Evolutionary conservation across 441 rosid genomes (phyloP), one percentile per base, ranked within the genome.

Genomic region (Erodium trifolium): DNA sequence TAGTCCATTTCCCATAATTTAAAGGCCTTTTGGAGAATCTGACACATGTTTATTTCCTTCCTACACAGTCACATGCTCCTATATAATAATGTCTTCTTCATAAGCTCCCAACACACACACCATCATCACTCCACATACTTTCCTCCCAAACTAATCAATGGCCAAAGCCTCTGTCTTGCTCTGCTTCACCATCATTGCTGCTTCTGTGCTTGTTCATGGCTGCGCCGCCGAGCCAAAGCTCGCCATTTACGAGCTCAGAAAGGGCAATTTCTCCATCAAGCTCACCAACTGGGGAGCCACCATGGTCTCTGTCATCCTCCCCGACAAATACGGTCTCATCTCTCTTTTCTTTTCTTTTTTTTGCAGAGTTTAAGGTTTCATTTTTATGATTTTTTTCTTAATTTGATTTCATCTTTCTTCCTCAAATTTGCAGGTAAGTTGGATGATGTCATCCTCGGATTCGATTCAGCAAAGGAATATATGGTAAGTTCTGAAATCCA

Each of bases 251-350:
- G 92, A 86, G 79, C 86, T 91, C 45, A 86, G 84, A 80, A 82
- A 83, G 68, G 98, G 96, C n/a, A 81, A 89, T 55, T 17, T 89
- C 51, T 78, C 87, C 8, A 59, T 88, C 53, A 87, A 83, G 64
- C 72, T 91, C 62, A 88, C 97, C 70, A 91, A 91, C 72, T 91
- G 88, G 88, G 96, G 97, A 57, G 98, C 98, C 66, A 89, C 83
- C 67, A 64, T 88, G 41, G 75, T 91, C 65, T 89, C 94, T 57
- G 68, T 91, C 23, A 35, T 78, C 67, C 78, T 88, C 65, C 97
- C 97, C 1, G 96, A 91, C 77, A 93, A 80, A 84, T 17, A 87
- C 70, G 98, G 98, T 93, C 1, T 62, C 41, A 16, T 4, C 53
- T 34, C 3, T 65, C 19, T 9, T 39, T 11, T 34, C 10, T 65